These are phyloP conservation scores for Ceratocystis albifundus DNA, from an alignment of 2,329 filamentous ascomycete genomes.

Conservation along the genomic window DNA sequence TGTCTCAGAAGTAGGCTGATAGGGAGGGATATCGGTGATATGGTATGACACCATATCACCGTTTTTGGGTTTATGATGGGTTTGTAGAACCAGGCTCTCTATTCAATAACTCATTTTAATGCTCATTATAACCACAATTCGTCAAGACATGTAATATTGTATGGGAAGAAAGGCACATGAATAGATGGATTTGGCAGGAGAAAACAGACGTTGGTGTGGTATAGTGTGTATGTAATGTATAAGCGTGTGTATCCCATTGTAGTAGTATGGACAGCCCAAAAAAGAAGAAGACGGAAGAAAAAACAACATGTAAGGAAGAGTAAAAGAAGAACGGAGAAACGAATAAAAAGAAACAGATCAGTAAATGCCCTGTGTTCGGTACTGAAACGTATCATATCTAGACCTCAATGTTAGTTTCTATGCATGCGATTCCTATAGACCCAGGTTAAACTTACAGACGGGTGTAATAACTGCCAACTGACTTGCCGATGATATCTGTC, in stretches of 20 bases:
- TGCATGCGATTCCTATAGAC: background rate
- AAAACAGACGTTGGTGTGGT: conserved; percentile 3
- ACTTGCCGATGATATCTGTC: conserved; percentile 66
- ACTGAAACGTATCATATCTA: conserved; percentile 78
- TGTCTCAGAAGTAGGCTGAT: background rate
- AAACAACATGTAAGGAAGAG: conserved; percentile 12
- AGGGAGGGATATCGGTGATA: no score
- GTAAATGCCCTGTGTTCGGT: conserved; percentile 78
- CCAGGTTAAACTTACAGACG: conserved; percentile 49
- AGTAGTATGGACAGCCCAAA: conserved; percentile 6
- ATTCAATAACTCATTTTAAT: background rate
- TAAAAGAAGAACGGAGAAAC: conserved; percentile 9
- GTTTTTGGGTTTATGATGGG: background rate
- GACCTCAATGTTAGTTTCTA: conserved; percentile 22
- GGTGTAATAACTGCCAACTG: conserved; percentile 76
- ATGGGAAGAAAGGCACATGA: background rate
- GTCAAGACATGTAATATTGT: background rate
- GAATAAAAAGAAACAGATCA: conserved; percentile 31
- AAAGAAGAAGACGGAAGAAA: background rate
- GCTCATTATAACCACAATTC: background rate
- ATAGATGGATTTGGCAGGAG: background rate
- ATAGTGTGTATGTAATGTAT: conserved; percentile 9
- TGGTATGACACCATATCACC: no score
- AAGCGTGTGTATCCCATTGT: background rate
- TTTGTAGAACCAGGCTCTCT: background rate